These are phyloP conservation scores for Fusarium tanahbumbuense DNA, from an alignment of 2,329 filamentous ascomycete genomes.

Conservation along the genomic window DNA sequence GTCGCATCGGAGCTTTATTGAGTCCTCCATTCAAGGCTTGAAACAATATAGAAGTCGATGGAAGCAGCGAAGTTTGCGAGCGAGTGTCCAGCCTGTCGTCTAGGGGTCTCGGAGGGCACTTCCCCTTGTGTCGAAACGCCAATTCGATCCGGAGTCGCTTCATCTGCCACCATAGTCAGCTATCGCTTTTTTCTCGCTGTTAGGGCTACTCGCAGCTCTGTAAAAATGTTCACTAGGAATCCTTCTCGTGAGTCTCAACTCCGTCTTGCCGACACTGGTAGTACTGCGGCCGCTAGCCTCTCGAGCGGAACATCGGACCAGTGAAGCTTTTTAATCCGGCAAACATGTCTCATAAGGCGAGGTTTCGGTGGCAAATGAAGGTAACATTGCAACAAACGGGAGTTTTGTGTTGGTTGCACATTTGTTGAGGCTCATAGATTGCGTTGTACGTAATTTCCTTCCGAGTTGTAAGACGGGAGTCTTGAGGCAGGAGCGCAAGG, in stretches of 20 bases:
- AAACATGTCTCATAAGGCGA: conserved; percentile 1
- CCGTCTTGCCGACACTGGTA: not conserved
- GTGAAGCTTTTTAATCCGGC: not conserved
- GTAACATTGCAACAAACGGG: not conserved
- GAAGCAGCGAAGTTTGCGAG: not conserved
- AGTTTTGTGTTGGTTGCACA: not conserved
- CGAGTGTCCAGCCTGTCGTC: no score
- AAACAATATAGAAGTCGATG: no score
- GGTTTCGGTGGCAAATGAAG: not conserved
- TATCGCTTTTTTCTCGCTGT: rapidly evolving
- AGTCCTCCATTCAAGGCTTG: not conserved
- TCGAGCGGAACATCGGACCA: not conserved
- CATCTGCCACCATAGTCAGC: not conserved
- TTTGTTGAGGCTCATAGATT: rapidly evolving
- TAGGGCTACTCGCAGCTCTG: not conserved
- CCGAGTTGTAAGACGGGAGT: not conserved
- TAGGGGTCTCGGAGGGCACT: not conserved
- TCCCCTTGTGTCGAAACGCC: not conserved
- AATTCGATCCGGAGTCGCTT: not conserved
- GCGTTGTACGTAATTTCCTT: not conserved
- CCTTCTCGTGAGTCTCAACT: not conserved
- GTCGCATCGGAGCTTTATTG: not conserved
- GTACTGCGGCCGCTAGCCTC: not conserved
- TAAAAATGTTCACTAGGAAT: rapidly evolving
- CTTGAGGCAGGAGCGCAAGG: not conserved